Evolutionary conservation across 2,329 filamentous ascomycete genomes (phyloP).

Genomic region (Myriangium duriaei): DNA sequence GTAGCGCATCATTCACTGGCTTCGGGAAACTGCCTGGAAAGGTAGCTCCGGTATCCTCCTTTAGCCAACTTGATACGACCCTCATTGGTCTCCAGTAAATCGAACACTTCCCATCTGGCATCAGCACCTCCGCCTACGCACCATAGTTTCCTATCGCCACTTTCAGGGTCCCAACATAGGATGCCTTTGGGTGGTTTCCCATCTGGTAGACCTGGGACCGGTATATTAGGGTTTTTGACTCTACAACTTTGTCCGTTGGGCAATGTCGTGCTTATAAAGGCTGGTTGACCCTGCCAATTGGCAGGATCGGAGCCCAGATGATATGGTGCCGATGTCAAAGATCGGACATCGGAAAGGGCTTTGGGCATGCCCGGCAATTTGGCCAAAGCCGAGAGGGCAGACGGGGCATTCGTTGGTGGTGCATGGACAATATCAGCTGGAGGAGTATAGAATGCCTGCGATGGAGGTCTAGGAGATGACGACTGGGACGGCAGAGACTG

Average conservation of each 20-base stretch:
- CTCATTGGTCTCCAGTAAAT: conserved; percentile 16
- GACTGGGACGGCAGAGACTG: conserved; percentile 11
- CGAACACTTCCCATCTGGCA: conserved; percentile 24
- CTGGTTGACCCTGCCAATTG: conserved; percentile 25
- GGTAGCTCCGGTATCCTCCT: conserved; percentile 21
- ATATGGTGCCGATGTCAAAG: conserved; percentile 68
- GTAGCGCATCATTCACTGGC: conserved; percentile 1
- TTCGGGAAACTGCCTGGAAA: conserved; percentile 21
- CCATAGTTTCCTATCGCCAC: conserved; percentile 15
- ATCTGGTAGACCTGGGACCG: conserved; percentile 40
- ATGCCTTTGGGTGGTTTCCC: conserved; percentile 64
- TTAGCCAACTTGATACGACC: conserved; percentile 18
- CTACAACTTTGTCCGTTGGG: conserved; percentile 23
- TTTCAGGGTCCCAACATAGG: conserved; percentile 54
- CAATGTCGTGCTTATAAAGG: conserved; percentile 21
- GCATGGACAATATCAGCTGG: conserved; percentile 16
- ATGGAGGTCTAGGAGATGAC: conserved; percentile 10
- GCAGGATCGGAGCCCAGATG: conserved; percentile 64
- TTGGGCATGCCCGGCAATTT: conserved; percentile 75
- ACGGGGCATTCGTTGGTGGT: conserved; percentile 10
- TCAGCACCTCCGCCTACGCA: conserved; percentile 24
- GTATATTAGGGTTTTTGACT: conserved; percentile 25
- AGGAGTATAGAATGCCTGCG: conserved; percentile 18
- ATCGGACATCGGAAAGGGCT: conserved; percentile 81
- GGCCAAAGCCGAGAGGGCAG: conserved; percentile 37